Conservation (phyloP, 2,329 filamentous ascomycete species). For the Aquanectria penicillioides region DNA sequence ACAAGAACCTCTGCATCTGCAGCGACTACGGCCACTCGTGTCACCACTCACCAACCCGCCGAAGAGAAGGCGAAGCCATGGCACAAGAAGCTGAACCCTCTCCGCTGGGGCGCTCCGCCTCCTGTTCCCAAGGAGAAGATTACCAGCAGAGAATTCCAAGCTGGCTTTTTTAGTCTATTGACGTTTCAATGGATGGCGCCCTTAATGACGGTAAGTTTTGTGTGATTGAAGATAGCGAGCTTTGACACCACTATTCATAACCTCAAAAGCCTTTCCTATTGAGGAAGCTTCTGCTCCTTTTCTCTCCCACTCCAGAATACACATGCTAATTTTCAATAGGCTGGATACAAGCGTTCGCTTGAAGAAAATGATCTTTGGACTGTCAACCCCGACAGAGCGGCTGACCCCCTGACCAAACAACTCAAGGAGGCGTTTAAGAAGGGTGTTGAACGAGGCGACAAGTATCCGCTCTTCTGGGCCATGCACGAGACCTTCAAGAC, state of each 20-base stretch:
- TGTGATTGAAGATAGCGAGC: too few relatives aligned
- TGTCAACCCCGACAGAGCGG: conserved; percentile 83
- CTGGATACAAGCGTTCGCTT: conserved; percentile 85
- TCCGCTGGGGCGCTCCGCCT: conserved; percentile 67
- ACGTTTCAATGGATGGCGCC: conserved; percentile 93
- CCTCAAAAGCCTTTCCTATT: not conserved
- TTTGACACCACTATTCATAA: not conserved
- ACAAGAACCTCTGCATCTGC: conserved; percentile 65
- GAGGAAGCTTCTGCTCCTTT: not conserved
- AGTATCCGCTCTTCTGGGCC: conserved; percentile 80
- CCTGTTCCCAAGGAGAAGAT: conserved; percentile 63
- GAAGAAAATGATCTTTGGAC: conserved; percentile 88
- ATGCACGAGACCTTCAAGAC: conserved; percentile 86
- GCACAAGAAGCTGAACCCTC: conserved; percentile 70
- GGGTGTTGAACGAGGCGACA: conserved; percentile 73
- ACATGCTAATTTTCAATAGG: conserved; percentile 53
- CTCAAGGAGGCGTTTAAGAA: conserved; percentile 75
- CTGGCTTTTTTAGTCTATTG: conserved; percentile 77
- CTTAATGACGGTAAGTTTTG: conserved; percentile 75
- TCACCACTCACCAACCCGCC: conserved; percentile 47
- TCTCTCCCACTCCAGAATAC: conserved; percentile 14
- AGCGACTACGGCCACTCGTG: conserved; percentile 59
- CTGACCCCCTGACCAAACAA: conserved; percentile 74
- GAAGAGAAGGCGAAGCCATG: conserved; percentile 63
- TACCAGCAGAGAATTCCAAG: conserved; percentile 75